Percentiles rank a stretch among this genome's conserved stretches.
phyloP scores from a whole-genome alignment of 139 green algal genomes.

The Coccomyxa sp. region DNA sequence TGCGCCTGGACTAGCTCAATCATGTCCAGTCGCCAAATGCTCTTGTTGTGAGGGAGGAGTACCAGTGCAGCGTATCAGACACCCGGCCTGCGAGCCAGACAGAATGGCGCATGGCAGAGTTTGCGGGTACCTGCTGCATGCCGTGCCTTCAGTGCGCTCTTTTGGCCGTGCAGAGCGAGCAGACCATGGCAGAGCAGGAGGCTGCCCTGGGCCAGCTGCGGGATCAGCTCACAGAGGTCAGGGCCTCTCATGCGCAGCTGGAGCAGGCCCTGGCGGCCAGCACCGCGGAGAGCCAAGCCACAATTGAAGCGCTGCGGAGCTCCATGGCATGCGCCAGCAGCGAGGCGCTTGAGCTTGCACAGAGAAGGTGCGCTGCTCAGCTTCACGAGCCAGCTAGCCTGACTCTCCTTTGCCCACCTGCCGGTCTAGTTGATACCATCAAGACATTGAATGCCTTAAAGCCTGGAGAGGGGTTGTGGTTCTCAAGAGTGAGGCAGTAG shows the following conservation, averaged over 20 bases:
- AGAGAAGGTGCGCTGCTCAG: neutral
- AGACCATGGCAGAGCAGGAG: neutral
- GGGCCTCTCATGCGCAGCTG: conserved; percentile 7
- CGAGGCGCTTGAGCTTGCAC: neutral
- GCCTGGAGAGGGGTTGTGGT: neutral
- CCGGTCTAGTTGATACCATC: neutral
- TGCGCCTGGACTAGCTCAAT: too few species aligned
- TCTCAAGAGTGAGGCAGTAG: neutral
- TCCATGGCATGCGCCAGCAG: neutral
- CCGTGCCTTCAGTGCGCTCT: neutral
- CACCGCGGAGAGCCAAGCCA: neutral
- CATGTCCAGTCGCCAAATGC: neutral
- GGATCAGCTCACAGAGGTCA: conserved; percentile 1
- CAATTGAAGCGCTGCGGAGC: neutral
- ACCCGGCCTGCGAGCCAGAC: neutral
- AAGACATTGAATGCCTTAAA: neutral
- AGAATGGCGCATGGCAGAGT: neutral
- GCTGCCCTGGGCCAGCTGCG: neutral
- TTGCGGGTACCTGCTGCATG: neutral
- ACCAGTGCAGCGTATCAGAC: neutral
- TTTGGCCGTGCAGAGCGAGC: neutral
- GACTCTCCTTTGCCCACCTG: neutral
- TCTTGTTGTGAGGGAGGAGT: neutral
- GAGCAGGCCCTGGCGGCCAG: conserved; percentile 4
- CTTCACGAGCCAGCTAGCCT: neutral